A percentile compares a stretch with the other conserved stretches of the same genome.
Conservation (phyloP, 768 basidiomycete genomes). For the Leucocoprinus leucothites region DNA sequence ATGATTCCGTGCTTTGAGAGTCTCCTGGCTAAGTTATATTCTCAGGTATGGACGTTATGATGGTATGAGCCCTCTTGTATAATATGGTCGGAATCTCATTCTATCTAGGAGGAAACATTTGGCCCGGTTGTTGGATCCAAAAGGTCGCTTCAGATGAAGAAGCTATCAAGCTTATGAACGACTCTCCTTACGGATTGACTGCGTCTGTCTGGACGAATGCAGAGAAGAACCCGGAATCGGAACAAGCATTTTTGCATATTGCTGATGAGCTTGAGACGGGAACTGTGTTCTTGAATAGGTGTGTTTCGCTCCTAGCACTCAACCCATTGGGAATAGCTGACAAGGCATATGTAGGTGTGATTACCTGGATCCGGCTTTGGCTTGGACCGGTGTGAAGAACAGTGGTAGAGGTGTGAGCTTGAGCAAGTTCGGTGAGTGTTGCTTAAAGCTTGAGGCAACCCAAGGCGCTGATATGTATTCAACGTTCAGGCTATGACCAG, state of each 20-base stretch:
- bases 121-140: slow-evolving; percentile 91
- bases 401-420: slow-evolving; percentile 90
- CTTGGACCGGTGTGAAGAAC: slow-evolving; percentile 94
- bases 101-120: slow-evolving; percentile 76
- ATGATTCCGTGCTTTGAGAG: not conserved
- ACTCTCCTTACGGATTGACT: slow-evolving; percentile 92
- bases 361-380: slow-evolving; percentile 85
- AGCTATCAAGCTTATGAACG: slow-evolving; percentile 91
- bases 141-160: slow-evolving; percentile 87
- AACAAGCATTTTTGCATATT: slow-evolving; percentile 63
- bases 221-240: slow-evolving; percentile 54
- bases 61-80: slow-evolving; percentile 35
- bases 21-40: not conserved
- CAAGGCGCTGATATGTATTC: slow-evolving; percentile 7
- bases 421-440: slow-evolving; percentile 75
- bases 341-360: slow-evolving; percentile 57
- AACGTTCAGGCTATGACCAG: slow-evolving; percentile 70
- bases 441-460: slow-evolving; percentile 14
- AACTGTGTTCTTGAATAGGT: slow-evolving; percentile 92
- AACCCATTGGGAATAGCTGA: not conserved
- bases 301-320: not conserved
- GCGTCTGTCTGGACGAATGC: slow-evolving; percentile 92
- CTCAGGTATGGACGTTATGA: slow-evolving; percentile 91
- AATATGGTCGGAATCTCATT: not conserved
- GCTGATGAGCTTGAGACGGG: slow-evolving; percentile 79